phyloP scores from a whole-genome alignment of 768 basidiomycete species.

The Mycena maculata region DNA sequence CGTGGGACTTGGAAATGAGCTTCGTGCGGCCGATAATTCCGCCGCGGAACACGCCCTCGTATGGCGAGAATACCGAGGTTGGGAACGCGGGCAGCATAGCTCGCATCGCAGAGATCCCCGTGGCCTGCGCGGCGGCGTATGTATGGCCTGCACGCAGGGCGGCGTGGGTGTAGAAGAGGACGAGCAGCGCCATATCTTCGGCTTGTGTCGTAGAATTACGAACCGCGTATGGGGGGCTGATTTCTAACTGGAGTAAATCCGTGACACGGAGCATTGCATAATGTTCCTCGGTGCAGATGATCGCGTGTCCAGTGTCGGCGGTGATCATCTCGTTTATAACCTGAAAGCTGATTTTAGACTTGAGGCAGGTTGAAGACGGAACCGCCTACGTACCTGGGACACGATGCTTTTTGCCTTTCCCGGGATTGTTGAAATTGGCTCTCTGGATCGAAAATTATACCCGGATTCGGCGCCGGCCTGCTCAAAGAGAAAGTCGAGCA shows the following conservation, averaged over 20 bases:
- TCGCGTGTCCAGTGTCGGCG: slow-evolving; percentile 12
- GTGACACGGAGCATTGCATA: slow-evolving; percentile 18
- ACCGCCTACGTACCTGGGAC: slow-evolving; percentile 11
- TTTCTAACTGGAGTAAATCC: background rate
- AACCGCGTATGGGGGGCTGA: slow-evolving; percentile 10
- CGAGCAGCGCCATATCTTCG: slow-evolving; percentile 2
- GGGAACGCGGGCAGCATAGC: slow-evolving; percentile 8
- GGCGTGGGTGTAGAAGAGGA: slow-evolving; percentile 25
- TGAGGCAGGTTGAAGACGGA: background rate
- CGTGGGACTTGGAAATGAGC: slow-evolving; percentile 8
- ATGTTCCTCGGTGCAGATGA: slow-evolving; percentile 15
- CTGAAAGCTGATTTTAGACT: slow-evolving; percentile 6
- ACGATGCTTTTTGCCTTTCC: slow-evolving; percentile 12
- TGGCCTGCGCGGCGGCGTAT: background rate
- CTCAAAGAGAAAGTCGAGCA: slow-evolving; percentile 17
- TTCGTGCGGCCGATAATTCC: slow-evolving; percentile 15
- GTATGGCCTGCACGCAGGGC: slow-evolving; percentile 7
- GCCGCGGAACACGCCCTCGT: slow-evolving; percentile 22
- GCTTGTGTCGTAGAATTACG: slow-evolving; percentile 9
- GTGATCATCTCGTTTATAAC: slow-evolving; percentile 18
- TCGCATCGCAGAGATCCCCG: slow-evolving; percentile 7
- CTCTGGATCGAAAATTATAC: no score
- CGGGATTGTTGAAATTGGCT: background rate
- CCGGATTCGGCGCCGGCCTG: background rate
- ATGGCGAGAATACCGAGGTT: slow-evolving; percentile 7